Evolutionary conservation across 371 early-diverging fungal genomes (phyloP).

Genomic region (Lichtheimia ornata): DNA sequence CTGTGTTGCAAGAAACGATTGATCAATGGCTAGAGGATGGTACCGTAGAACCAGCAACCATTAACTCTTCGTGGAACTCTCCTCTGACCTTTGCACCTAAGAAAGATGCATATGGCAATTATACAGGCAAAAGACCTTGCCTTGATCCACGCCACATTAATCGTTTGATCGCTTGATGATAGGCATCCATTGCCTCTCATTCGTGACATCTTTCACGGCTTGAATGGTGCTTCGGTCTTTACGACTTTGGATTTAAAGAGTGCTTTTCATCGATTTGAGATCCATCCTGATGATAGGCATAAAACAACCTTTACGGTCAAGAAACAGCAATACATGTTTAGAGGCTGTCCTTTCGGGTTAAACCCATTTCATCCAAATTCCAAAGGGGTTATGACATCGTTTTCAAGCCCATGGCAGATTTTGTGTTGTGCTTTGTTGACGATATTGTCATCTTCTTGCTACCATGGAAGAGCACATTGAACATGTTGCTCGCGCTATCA

Average conservation of each 20-base stretch:
- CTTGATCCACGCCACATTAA: not conserved
- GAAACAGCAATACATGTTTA: not conserved
- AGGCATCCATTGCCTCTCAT: slow-evolving; percentile 1
- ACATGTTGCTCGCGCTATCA: slow-evolving; percentile 14
- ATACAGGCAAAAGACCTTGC: not conserved
- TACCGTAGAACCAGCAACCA: not conserved
- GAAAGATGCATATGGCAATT: not conserved
- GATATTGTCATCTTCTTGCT: slow-evolving; percentile 12
- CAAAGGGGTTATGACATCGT: not conserved
- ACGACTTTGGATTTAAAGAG: not conserved
- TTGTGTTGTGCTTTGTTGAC: slow-evolving; percentile 16
- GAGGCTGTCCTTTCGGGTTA: not conserved
- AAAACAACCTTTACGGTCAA: slow-evolving; percentile 5
- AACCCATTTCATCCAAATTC: not conserved
- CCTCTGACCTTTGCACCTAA: not conserved
- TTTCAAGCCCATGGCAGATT: not conserved
- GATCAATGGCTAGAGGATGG: slow-evolving; percentile 9
- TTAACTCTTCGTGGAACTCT: not conserved
- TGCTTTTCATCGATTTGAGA: slow-evolving; percentile 5
- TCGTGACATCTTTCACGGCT: not conserved
- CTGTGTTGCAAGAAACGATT: slow-evolving; percentile 7
- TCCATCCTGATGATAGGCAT: not conserved
- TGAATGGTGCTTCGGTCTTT: not conserved
- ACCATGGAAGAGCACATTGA: slow-evolving; percentile 8
- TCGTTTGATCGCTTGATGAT: not conserved